Conservation (phyloP, 2,329 filamentous ascomycete species). For the Ramularia endophylla region DNA sequence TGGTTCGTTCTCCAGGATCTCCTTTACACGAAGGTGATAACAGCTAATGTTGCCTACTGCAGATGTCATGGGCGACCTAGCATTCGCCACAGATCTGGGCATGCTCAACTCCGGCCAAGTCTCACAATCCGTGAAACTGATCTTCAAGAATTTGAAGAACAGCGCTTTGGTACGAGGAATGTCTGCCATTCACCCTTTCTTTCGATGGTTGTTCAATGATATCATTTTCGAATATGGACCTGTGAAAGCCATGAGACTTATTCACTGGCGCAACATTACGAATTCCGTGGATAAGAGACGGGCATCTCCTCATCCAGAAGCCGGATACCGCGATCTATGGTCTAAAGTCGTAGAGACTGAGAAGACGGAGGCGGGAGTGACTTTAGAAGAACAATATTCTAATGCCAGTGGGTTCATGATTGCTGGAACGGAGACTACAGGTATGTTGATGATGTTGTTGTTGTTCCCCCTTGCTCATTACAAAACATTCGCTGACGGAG, state of each 20-base stretch:
- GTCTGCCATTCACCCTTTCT: conserved; percentile 2
- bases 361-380: conserved; percentile 17
- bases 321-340: conserved; percentile 24
- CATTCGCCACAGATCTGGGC: conserved; percentile 21
- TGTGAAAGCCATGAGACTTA: conserved; percentile 5
- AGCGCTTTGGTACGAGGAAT: conserved; percentile 16
- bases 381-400: conserved; percentile 29
- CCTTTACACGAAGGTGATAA: too few relatives aligned
- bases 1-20: too few relatives aligned
- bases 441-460: too few relatives aligned
- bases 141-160: conserved; percentile 27
- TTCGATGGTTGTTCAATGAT: conserved; percentile 18
- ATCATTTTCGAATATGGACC: conserved; percentile 11
- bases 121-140: conserved; percentile 1
- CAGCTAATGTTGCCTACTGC: too few relatives aligned
- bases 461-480: too few relatives aligned
- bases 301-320: neutral
- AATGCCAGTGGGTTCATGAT: conserved; percentile 32
- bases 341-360: conserved; percentile 24
- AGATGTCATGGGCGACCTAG: conserved; percentile 29
- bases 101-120: neutral
- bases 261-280: neutral
- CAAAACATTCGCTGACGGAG: too few relatives aligned
- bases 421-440: neutral
- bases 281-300: neutral